Evolutionary conservation across 1,139 yeast genomes (phyloP), one percentile per base, ranked within the genome.

Genomic region (Candida sp.): DNA sequence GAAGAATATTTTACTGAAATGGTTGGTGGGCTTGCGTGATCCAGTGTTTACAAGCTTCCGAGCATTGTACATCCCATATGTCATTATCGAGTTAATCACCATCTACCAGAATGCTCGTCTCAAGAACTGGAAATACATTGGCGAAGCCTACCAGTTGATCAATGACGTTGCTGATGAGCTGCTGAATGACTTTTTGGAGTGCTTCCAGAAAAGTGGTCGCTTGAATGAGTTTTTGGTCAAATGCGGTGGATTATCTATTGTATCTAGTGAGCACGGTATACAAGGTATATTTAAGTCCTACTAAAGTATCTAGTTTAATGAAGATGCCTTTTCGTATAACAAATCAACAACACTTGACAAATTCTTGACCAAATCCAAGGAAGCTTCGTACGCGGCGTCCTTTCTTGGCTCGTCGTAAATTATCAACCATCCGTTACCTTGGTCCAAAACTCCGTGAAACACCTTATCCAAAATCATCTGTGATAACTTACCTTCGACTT

Each of bases 361-460:
- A 65, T 90, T 90, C 67, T 89, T 90, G 50, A 96, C 85, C 62
- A 96, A 84, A 53, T 90, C 96, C 58, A 94, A 81, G 38, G 96
- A 90, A 46, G 94, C 86, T 58, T 89, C 96, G 65, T 94, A 96
- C 44, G 96, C 87, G 41, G 92, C 90, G 69, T 94, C 98, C 56
- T 86, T 84, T 65, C 84, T 85, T 45, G 97, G 97, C 65, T 93
- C 91, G 55, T 91, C 96, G 64, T 90, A 94, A 53, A 94, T 85
- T 60, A 92, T 87, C 60, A 94, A 81, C 97, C 98, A 94, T 5
- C 99, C 99, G 67, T 93, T 93, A 44, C 99, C 99, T 75, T 94
- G 99, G 69, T 94, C 99, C 62, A 94, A 79, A 44, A 96, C 98
- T 44, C 99, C 99, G 64, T 88, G 89, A 62, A 96, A 91, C 12